These are phyloP conservation scores for Dioscorea zingiberensis DNA, from an alignment of 106 monocot species.

Conservation along the genomic window DNA sequence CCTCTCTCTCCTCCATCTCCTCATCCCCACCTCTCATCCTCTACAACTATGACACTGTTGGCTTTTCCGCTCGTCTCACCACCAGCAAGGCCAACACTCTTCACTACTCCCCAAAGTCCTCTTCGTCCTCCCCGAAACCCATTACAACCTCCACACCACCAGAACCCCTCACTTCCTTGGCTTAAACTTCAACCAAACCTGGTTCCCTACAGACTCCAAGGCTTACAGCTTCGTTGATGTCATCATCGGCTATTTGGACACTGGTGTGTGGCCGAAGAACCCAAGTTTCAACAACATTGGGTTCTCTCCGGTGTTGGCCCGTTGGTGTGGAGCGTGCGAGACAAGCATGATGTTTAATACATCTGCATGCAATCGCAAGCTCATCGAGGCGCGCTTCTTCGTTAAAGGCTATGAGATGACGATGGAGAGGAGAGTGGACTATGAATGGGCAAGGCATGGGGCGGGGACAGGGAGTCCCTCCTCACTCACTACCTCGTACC, in stretches of 20 bases:
- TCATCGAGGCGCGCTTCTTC: constrained; percentile 87
- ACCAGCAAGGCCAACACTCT: constrained; percentile 40
- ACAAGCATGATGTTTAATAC: constrained; percentile 49
- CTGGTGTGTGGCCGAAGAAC: constrained; percentile 86
- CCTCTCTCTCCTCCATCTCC: constrained; percentile 73
- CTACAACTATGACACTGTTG: constrained; percentile 74
- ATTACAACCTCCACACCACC: constrained; percentile 90
- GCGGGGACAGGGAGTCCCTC: too few species aligned
- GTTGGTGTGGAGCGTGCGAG: constrained; percentile 80
- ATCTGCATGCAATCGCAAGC: constrained; percentile 78
- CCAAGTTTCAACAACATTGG: constrained; percentile 78
- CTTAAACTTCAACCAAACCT: constrained; percentile 11
- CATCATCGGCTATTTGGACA: constrained; percentile 87
- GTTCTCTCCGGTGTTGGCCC: constrained; percentile 59
- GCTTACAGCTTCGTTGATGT: constrained; percentile 50
- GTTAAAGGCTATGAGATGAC: constrained; percentile 76
- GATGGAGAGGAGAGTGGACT: constrained; percentile 56
- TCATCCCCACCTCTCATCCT: constrained; percentile 53
- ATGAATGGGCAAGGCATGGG: too few species aligned
- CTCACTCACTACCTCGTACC: too few species aligned
- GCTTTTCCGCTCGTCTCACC: constrained; percentile 79
- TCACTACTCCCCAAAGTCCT: constrained; percentile 44
- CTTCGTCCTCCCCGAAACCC: constrained; percentile 60
- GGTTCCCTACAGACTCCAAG: constrained; percentile 12
- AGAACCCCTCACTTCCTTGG: constrained; percentile 90